Conservation (phyloP, 2,329 filamentous ascomycete species). For the Paracoccidioides lutzii region DNA sequence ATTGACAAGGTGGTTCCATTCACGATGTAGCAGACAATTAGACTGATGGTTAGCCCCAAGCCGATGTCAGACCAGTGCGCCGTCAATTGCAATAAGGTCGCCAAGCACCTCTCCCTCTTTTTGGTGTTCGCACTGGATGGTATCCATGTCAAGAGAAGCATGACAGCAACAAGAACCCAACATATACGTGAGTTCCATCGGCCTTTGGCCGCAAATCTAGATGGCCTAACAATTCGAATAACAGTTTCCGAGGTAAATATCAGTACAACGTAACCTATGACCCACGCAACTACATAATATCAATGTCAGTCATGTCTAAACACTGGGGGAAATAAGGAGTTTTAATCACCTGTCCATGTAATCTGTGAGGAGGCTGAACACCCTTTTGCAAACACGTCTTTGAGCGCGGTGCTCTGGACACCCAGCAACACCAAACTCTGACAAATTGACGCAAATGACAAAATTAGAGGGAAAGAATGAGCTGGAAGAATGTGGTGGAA, state of each 20-base stretch:
- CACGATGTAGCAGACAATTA: conserved; percentile 12
- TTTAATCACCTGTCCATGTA: conserved; percentile 14
- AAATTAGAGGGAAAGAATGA: conserved; percentile 10
- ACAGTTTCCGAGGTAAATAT: conserved; percentile 15
- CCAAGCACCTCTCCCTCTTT: conserved; percentile 10
- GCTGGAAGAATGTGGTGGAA: conserved; percentile 11
- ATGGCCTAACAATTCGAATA: conserved; percentile 3
- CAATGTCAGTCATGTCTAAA: neutral
- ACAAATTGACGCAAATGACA: conserved; percentile 11
- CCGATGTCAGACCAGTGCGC: conserved; percentile 15
- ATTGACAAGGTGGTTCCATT: conserved; percentile 10
- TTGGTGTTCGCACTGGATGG: conserved; percentile 11
- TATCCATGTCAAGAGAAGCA: conserved; percentile 15
- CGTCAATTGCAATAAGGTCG: conserved; percentile 11
- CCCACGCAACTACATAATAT: conserved; percentile 14
- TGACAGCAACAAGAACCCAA: conserved; percentile 7
- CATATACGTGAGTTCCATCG: conserved; percentile 12
- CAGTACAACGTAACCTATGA: conserved; percentile 15
- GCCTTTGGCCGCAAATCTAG: conserved; percentile 10
- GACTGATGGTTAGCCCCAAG: conserved; percentile 9
- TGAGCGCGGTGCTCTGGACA: conserved; percentile 10
- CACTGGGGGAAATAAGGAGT: neutral
- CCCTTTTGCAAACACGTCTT: conserved; percentile 5
- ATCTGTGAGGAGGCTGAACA: conserved; percentile 13
- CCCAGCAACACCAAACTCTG: conserved; percentile 13